Evolutionary conservation across 106 monocot genomes (phyloP), one percentile per base, ranked within the genome.

Genomic region (Dendrobium catenatum): DNA sequence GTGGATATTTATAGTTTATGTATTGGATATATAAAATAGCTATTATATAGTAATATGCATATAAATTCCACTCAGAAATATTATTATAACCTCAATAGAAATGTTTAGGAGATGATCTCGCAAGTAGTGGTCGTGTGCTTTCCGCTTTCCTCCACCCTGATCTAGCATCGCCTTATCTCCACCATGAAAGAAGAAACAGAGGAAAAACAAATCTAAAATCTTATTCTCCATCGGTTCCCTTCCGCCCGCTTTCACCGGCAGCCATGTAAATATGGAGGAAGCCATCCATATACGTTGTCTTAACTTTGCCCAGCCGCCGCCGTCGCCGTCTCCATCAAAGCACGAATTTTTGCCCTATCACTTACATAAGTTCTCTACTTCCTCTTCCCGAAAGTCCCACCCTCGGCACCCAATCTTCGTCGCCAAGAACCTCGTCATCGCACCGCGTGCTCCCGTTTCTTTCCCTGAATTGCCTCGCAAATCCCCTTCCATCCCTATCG

Each of bases 261-360:
- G 74, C 74, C 43, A 74, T 74, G 74, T 74, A 72, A 55, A 80
- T 5, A 82, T 82, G 82, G 67, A 82, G 61, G 82, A 77, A 82
- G 47, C 68, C 83, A 5, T 77, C 48, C 67, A 20, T 61, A 49
- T 61, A 20, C 70, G 66, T 19, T 17, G 76, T 55, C 22, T 75
- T 2, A 54, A 67, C 78, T 41, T 42, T 26, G 47, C 31, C 24
- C 77, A 20, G 4, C 54, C 77, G 6, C 83, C 58, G 24, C 51
- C 51, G 15, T 13, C 13, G 10, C 47, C 75, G 17, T 20, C 47
- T 1, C 24, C 55, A 3, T 20, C 78, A 2, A 61, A 46, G 17
- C 4, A 6, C 80, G 49, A 4, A 13, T 1, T 51, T 51, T 51
- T 51, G 41, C 55, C 18, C 73, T 59, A 20, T 68, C 13, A 2